A percentile compares a stretch with the other conserved stretches of the same genome.
phyloP scores from a whole-genome alignment of 768 basidiomycete genomes.

The Dioszegia aurantiaca region DNA sequence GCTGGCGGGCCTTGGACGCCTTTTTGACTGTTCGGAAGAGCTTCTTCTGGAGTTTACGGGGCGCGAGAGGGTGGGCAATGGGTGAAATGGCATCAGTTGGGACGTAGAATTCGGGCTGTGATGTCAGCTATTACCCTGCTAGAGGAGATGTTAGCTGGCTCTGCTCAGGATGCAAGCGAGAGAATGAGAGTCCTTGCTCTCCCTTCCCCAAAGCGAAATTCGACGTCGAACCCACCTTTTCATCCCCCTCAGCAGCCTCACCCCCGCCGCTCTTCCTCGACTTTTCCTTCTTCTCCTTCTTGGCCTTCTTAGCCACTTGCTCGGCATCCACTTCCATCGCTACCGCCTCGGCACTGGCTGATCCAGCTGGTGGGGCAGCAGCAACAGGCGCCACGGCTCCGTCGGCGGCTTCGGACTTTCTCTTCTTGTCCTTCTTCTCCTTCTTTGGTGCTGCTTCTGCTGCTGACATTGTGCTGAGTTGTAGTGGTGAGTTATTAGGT shows the following conservation, averaged over 20 bases:
- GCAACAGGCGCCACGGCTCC: constrained; percentile 26
- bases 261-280: constrained; percentile 40
- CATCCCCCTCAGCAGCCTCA: constrained; percentile 59
- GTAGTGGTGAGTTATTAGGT: not conserved
- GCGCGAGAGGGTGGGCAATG: constrained; percentile 89
- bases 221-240: constrained; percentile 40
- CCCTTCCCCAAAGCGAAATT: too few species aligned
- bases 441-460: constrained; percentile 47
- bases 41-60: constrained; percentile 89
- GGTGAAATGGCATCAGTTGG: constrained; percentile 81
- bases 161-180: too few species aligned
- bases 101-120: constrained; percentile 56
- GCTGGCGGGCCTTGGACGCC: constrained; percentile 89
- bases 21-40: constrained; percentile 92
- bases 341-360: constrained; percentile 48
- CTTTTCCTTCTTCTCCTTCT: constrained; percentile 53
- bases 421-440: constrained; percentile 49
- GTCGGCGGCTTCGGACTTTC: constrained; percentile 48
- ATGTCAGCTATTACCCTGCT: not conserved
- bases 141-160: too few species aligned
- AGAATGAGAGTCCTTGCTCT: too few species aligned
- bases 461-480: constrained; percentile 29
- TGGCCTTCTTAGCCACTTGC: constrained; percentile 54
- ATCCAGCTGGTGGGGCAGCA: constrained; percentile 36
- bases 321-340: constrained; percentile 46